Percentiles rank a stretch among this genome's conserved stretches.
These are phyloP conservation scores for Pharnaceum exiguum DNA, from an alignment of 148 eudicot species.

Conservation along the genomic window DNA sequence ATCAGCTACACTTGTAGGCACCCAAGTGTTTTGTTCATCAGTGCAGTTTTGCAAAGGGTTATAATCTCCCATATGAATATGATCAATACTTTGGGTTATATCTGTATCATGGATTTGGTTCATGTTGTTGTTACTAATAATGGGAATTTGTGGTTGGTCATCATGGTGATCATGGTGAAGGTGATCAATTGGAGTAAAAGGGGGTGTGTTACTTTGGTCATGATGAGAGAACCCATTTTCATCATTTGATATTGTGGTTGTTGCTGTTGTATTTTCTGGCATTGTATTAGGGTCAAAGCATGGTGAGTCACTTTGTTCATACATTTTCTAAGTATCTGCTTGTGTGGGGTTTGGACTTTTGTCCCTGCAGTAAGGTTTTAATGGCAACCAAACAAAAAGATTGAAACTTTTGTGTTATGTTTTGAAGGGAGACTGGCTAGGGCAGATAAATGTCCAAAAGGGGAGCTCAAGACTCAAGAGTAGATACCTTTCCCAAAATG, in stretches of 20 bases:
- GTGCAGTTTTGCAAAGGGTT: neutral
- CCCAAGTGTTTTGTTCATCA: neutral
- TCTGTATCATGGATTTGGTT: too few species aligned
- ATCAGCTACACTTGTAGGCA: constrained; percentile 7
- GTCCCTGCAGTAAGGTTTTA: neutral
- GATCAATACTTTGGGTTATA: too few species aligned
- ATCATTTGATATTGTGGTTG: neutral
- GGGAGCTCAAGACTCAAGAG: neutral
- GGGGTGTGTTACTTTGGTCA: constrained; percentile 10
- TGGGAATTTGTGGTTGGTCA: constrained; percentile 16
- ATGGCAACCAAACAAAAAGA: too few species aligned
- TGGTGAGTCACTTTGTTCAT: constrained; percentile 15
- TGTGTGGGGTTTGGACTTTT: neutral
- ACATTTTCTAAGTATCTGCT: neutral
- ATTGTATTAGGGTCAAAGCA: constrained; percentile 49
- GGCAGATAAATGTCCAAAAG: neutral
- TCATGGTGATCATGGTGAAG: constrained; percentile 17
- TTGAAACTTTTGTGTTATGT: neutral
- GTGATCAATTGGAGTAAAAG: constrained; percentile 33
- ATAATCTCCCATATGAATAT: too few species aligned
- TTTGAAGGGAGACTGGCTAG: neutral
- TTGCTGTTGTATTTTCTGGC: constrained; percentile 10
- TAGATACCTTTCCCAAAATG: too few species aligned
- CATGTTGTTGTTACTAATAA: neutral
- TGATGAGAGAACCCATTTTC: constrained; percentile 44